Evolutionary conservation across 352 stramenopile species (phyloP).

Genomic region (Achlya hypogyna): DNA sequence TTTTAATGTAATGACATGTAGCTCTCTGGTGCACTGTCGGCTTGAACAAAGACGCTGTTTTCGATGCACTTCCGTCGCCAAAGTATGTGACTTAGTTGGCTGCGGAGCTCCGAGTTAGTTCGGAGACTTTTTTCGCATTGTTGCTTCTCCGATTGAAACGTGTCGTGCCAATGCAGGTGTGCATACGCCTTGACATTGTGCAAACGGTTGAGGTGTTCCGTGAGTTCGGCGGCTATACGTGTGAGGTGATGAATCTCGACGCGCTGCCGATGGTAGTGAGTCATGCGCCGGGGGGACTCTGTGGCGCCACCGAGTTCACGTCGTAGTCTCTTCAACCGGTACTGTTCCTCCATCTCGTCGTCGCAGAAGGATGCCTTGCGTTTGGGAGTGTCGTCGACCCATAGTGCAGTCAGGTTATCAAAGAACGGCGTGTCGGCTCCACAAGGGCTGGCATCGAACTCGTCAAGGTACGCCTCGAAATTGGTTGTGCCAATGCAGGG

Average conservation of each 20-base stretch:
- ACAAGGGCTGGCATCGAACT: not conserved
- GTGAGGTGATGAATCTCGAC: not conserved
- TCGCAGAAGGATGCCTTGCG: not conserved
- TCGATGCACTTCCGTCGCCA: too few relatives aligned
- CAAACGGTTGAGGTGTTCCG: too few relatives aligned
- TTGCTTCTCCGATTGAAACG: too few relatives aligned
- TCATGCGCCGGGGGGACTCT: not conserved
- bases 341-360: not conserved
- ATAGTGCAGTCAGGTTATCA: not conserved
- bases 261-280: not conserved
- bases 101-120: too few relatives aligned
- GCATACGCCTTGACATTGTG: too few relatives aligned
- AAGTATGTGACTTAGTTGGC: too few relatives aligned
- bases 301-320: not conserved
- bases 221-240: not conserved
- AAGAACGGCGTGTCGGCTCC: not conserved
- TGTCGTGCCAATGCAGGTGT: too few relatives aligned
- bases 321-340: not conserved
- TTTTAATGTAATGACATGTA: too few relatives aligned
- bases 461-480: not conserved
- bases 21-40: too few relatives aligned
- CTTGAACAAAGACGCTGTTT: too few relatives aligned
- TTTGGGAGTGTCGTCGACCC: not conserved
- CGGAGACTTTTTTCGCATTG: too few relatives aligned
- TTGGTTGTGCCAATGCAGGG: too few relatives aligned